phyloP scores from a whole-genome alignment of 345 rosid genomes.

The Citrus medica region DNA sequence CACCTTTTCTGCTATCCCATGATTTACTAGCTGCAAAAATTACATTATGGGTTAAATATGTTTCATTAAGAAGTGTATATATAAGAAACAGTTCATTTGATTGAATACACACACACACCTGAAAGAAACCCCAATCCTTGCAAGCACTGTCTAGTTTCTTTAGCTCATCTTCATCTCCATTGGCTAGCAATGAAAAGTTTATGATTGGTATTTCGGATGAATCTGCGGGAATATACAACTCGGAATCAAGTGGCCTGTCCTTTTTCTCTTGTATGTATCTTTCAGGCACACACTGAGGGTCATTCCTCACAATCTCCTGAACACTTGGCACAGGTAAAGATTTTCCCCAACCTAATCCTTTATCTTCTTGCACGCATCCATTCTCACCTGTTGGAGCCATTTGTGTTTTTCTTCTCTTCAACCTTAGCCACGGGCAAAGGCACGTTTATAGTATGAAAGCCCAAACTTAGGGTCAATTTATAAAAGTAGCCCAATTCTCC shows the following conservation, averaged over 20 bases:
- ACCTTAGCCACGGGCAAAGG: background rate
- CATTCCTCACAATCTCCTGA: constrained; percentile 21
- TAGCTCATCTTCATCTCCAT: constrained; percentile 18
- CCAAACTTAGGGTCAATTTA: background rate
- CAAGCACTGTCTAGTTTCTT: constrained; percentile 26
- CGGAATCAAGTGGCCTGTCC: constrained; percentile 8
- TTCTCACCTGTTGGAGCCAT: background rate
- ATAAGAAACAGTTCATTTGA: background rate
- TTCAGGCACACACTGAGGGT: constrained; percentile 14
- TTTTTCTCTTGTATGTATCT: constrained; percentile 12
- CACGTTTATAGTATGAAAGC: background rate
- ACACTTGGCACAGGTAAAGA: constrained; percentile 22
- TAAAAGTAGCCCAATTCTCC: no score
- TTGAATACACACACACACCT: background rate
- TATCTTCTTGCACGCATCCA: constrained; percentile 1
- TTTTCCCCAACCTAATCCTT: constrained; percentile 11
- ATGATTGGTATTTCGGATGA: constrained; percentile 17
- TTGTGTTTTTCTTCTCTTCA: background rate
- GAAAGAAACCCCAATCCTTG: constrained; percentile 41
- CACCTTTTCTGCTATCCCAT: constrained; percentile 12
- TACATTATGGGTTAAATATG: background rate
- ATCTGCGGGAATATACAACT: background rate
- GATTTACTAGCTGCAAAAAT: constrained; percentile 19
- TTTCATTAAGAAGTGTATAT: no score
- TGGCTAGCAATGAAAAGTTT: constrained; percentile 19